Percentiles rank a stretch among this genome's conserved stretches.
Evolutionary conservation across 2,329 filamentous ascomycete genomes (phyloP).

Genomic region (Mycocentrospora acerina): DNA sequence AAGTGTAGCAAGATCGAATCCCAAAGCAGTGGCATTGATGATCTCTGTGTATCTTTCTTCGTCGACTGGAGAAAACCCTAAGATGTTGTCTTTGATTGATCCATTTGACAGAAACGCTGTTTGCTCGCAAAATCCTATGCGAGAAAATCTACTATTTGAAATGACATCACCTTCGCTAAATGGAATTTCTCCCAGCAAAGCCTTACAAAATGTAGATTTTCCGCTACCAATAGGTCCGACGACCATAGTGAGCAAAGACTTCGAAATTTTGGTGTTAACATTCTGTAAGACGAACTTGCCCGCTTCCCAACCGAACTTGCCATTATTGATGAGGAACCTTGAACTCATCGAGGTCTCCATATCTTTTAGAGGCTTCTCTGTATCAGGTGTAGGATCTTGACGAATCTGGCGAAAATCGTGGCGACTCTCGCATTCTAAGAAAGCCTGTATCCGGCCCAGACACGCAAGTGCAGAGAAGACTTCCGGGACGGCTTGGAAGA

Average conservation of each 20-base stretch:
- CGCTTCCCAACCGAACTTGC: conserved; percentile 28
- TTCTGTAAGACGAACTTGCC: conserved; percentile 18
- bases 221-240: conserved; percentile 33
- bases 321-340: conserved; percentile 15
- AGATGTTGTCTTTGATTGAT: conserved; percentile 15
- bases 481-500: conserved; percentile 11
- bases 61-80: conserved; percentile 8
- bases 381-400: conserved; percentile 29
- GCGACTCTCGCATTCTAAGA: conserved; percentile 10
- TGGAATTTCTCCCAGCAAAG: conserved; percentile 39
- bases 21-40: conserved; percentile 9
- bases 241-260: conserved; percentile 25
- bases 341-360: too few species aligned
- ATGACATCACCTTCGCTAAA: conserved; percentile 23
- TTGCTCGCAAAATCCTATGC: conserved; percentile 43
- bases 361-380: too few species aligned
- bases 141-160: conserved; percentile 4
- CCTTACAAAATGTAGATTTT: conserved; percentile 39
- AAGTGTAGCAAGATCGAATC: conserved; percentile 6
- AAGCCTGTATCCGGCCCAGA: conserved; percentile 12
- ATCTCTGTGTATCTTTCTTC: conserved; percentile 12
- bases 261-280: conserved; percentile 13
- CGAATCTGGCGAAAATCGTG: conserved; percentile 14
- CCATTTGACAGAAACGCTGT: conserved; percentile 32
- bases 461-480: conserved; percentile 14